Evolutionary conservation across 768 basidiomycete genomes (phyloP), one percentile per base, ranked within the genome.

Genomic region (Mycena rebaudengoi): DNA sequence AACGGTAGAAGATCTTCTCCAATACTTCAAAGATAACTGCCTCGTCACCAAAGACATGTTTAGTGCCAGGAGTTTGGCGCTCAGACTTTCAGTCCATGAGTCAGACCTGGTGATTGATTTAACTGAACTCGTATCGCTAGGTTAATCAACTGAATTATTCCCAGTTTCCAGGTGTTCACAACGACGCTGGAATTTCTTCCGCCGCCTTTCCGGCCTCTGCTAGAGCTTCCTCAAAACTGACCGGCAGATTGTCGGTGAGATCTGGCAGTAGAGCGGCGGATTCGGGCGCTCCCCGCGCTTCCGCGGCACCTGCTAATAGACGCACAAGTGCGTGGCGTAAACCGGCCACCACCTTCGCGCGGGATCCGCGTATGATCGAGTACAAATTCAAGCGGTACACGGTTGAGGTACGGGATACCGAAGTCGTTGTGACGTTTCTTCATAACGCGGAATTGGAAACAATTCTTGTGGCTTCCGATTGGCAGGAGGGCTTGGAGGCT

Each of bases 391-490:
- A 14, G 11, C 44, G 33, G 10, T 49, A 40, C 18, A 20, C 3
- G 18, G 20, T 28, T 4, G 4, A 21, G 26, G 30, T 21, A 21
- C 13, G 10, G 20, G 32, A 16, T 11, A 21, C 16, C 10, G 32
- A 23, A 7, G 20, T 62, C n/a, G 6, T 29, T 3, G 20, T 58
- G 5, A 51, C 29, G 3, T 28, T 53, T 16, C 6, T 6, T 4
- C 26, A 8, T 8, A 18, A 43, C 26, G 25, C 50, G 1, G n/a
- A 35, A 7, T 6, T 11, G 13, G 60, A 66, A 21, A 8, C n/a
- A 2, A 56, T 66, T n/a, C 16, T 10, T 2, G 29, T 66, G 21
- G 45, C 60, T 7, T 12, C n/a, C 1, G 60, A 66, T 40, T 66
- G 52, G 52, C 23, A 30, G 26, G 23, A 20, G 5, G 64, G 59